A percentile compares a stretch with the other conserved stretches of the same genome.
Conservation (phyloP, 1,284 basidiomycete genomes). For the Fomitiporia mediterranea region DNA sequence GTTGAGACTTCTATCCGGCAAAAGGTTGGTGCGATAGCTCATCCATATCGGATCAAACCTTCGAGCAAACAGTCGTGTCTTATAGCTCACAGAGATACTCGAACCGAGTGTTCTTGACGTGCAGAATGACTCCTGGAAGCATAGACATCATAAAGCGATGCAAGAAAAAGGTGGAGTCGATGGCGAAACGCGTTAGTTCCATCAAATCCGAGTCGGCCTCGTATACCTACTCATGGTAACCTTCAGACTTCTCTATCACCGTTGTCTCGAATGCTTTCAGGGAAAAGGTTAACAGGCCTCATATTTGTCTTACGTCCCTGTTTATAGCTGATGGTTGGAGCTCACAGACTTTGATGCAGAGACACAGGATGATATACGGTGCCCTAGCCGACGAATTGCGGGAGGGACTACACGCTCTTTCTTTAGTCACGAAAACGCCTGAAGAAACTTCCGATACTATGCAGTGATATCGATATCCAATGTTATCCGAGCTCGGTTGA, state of each 20-base stretch:
- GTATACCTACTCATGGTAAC: neutral
- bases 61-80: neutral
- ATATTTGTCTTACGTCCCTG: neutral
- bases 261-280: conserved; percentile 66
- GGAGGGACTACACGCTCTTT: conserved; percentile 68
- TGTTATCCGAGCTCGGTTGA: conserved; percentile 6
- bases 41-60: neutral
- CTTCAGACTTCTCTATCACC: conserved; percentile 66
- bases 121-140: conserved; percentile 72
- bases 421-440: conserved; percentile 67
- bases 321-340: neutral
- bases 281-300: conserved; percentile 51
- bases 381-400: conserved; percentile 64
- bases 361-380: conserved; percentile 72
- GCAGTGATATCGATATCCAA: neutral
- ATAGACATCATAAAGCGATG: conserved; percentile 75
- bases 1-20: conserved; percentile 45
- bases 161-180: conserved; percentile 53
- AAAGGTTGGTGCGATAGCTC: conserved; percentile 41
- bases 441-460: conserved; percentile 25
- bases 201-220: neutral
- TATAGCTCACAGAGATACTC: conserved; percentile 53
- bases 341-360: conserved; percentile 62
- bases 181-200: conserved; percentile 62
- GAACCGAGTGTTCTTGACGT: conserved; percentile 55